Evolutionary conservation across 1,284 basidiomycete genomes (phyloP), one percentile per base, ranked within the genome.

Genomic region (Pyrrhoderma lamaoense): DNA sequence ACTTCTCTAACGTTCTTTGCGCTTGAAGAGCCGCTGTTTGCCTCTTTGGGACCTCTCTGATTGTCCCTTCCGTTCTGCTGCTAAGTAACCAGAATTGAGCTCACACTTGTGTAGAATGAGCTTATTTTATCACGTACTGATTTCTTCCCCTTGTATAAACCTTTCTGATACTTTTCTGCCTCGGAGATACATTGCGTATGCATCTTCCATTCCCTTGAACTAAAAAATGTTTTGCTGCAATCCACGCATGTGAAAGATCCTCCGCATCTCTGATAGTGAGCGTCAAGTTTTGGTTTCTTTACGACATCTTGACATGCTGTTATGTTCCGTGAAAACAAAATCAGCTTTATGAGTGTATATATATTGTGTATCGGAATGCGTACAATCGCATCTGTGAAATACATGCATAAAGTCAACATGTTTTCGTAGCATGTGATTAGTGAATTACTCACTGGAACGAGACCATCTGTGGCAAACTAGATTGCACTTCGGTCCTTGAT

Each of bases 91-190:
- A 38, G 14, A 7, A 38, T 38, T 11, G 4, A 18, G 2, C 9
- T 31, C 27, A 8, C 3, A 38, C 11, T 21, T 18, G 13, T 3
- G 13, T 2, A 3, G n/a, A 0, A 21, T 34, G 14, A 45, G 8
- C 13, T 23, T n/a, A 7, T 13, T 9, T 23, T n/a, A 7, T 13
- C 4, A 53, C 57, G 40, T 27, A 78, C 76, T 54, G 69, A 71
- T 67, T 85, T 87, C 4, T 82, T 77, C 18, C 85, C 88, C 64
- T 87, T 88, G 68, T 93, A 94, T 47, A 94, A 65, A 51, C 74
- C 71, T 63, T 90, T 90, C 70, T 95, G 82, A 63, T 95, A 94
- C 66, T 94, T 93, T 65, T 95, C 88, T 3, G 89, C 92, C 68
- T 95, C 92, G 49, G 77, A 81, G 45, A 95, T 83, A 65, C 92